A percentile compares a stretch with the other conserved stretches of the same genome.
These are phyloP conservation scores for Allantophomopsis lycopodina DNA, from an alignment of 2,329 filamentous ascomycete species.

Conservation along the genomic window DNA sequence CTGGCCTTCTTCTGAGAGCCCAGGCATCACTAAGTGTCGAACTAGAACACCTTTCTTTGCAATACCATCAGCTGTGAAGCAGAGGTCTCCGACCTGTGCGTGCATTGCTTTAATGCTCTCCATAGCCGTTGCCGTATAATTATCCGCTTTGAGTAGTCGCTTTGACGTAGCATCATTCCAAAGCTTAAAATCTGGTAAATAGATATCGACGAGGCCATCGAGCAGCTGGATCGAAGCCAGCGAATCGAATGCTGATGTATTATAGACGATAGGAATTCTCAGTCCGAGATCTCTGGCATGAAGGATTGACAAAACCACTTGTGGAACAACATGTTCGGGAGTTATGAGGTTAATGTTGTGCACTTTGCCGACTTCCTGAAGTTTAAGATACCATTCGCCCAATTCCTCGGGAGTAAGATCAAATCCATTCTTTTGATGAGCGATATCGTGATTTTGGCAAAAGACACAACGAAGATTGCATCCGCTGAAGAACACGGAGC, in stretches of 20 bases:
- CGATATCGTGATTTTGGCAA: constrained; percentile 75
- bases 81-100: constrained; percentile 66
- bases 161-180: constrained; percentile 55
- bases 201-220: constrained; percentile 72
- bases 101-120: constrained; percentile 76
- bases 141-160: constrained; percentile 63
- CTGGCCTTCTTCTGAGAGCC: constrained; percentile 57
- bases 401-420: constrained; percentile 68
- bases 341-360: constrained; percentile 87
- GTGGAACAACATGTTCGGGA: constrained; percentile 75
- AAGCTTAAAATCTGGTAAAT: constrained; percentile 80
- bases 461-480: constrained; percentile 44
- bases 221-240: constrained; percentile 57
- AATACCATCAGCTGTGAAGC: constrained; percentile 69
- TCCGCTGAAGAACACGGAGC: constrained; percentile 53
- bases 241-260: constrained; percentile 72
- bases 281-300: constrained; percentile 58
- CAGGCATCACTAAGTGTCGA: constrained; percentile 76
- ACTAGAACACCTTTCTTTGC: constrained; percentile 66
- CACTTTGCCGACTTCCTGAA: constrained; percentile 67
- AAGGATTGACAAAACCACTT: constrained; percentile 65
- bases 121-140: constrained; percentile 58
- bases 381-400: constrained; percentile 70
- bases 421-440: constrained; percentile 69
- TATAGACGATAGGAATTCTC: constrained; percentile 66